phyloP scores from a whole-genome alignment of 139 green algal species.

The Closterium sp. region DNA sequence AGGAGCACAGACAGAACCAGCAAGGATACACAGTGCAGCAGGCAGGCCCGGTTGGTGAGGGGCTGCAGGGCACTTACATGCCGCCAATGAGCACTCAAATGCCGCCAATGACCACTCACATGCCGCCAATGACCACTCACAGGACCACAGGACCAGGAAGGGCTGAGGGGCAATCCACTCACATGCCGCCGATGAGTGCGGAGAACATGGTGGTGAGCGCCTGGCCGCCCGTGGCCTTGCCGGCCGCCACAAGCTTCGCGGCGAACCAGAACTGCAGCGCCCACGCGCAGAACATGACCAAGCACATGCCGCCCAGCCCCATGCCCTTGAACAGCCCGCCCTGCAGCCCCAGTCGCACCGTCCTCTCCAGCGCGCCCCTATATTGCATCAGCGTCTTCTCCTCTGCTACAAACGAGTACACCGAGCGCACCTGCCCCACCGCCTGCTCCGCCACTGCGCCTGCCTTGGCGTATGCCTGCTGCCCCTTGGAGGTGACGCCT shows the following conservation, averaged over 20 bases:
- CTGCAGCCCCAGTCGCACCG: constrained; percentile 16
- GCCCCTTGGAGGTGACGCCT: constrained; percentile 37
- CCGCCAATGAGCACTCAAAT: too few species aligned
- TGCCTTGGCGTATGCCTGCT: constrained; percentile 24
- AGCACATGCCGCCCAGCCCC: constrained; percentile 50
- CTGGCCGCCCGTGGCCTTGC: constrained; percentile 29
- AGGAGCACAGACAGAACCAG: too few species aligned
- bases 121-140: too few species aligned
- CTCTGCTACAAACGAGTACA: constrained; percentile 44
- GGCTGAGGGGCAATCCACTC: too few species aligned
- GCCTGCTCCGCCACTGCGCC: constrained; percentile 30
- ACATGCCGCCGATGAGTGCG: constrained; percentile 38
- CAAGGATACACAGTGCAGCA: too few species aligned
- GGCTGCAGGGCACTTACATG: too few species aligned
- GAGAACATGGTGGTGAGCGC: constrained; percentile 41
- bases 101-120: too few species aligned
- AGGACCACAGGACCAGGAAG: too few species aligned
- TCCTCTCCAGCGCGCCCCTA: not conserved
- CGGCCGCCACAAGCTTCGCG: not conserved
- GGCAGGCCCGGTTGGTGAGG: too few species aligned
- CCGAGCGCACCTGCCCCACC: constrained; percentile 9
- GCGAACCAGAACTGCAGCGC: constrained; percentile 71
- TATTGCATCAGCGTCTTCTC: not conserved
- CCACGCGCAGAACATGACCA: constrained; percentile 70
- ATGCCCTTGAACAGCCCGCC: constrained; percentile 26